Evolutionary conservation across 345 rosid genomes (phyloP).

Genomic region (Dovyalis caffra): DNA sequence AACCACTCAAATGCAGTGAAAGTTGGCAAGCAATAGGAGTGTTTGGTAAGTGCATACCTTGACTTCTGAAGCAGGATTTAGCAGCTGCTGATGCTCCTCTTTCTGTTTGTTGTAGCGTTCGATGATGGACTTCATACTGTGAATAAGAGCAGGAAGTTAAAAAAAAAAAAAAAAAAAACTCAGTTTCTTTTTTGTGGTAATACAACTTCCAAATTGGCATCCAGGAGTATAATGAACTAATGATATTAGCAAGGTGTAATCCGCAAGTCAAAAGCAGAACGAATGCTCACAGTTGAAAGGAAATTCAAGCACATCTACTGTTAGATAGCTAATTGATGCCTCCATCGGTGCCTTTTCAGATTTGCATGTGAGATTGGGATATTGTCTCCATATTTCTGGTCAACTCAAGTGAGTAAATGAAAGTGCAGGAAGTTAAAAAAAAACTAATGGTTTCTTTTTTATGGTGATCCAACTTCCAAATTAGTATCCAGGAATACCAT

Average conservation of each 20-base stretch:
- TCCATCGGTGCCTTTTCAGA: not conserved
- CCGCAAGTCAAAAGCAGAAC: not conserved
- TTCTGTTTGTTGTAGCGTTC: conserved; percentile 64
- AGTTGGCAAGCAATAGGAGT: not conserved
- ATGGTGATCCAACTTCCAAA: no score
- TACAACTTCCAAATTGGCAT: not conserved
- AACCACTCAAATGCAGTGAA: not conserved
- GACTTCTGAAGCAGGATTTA: conserved; percentile 60
- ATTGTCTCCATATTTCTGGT: not conserved
- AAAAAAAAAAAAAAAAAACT: not conserved
- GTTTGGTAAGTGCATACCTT: conserved; percentile 39
- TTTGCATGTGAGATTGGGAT: not conserved
- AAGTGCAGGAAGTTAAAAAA: not conserved
- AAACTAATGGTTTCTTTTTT: no score
- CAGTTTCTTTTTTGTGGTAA: not conserved
- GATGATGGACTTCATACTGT: conserved; percentile 63
- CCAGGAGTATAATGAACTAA: not conserved
- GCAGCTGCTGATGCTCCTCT: conserved; percentile 49
- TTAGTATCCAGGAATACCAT: no score
- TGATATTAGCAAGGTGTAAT: not conserved
- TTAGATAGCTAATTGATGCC: not conserved
- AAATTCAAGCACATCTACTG: not conserved
- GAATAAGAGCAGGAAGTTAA: not conserved
- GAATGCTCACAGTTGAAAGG: not conserved
- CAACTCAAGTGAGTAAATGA: not conserved